Evolutionary conservation across 352 stramenopile genomes (phyloP), one percentile per base, ranked within the genome.

Genomic region (Blastocystis sp.): DNA sequence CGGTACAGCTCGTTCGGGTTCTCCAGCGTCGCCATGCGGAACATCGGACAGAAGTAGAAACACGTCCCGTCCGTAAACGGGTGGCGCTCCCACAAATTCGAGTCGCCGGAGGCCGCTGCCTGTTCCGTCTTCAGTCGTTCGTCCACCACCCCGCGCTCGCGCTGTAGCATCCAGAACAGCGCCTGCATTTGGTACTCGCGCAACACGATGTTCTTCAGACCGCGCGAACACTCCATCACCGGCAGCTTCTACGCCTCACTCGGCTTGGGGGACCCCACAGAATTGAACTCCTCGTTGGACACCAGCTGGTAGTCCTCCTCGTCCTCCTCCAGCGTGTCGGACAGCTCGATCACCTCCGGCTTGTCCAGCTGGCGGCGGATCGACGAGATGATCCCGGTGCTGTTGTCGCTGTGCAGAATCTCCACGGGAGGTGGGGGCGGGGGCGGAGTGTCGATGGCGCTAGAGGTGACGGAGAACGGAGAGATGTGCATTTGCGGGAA

Each of bases 131-230:
- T 67, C 6, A 6, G 6, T 55, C 6, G 6, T 16, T 55, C 69
- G 21, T 26, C n/a, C 29, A 77, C 33, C 35, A 29, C 24, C 6
- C 60, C 67, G 10, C 92, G 93, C 69, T 96, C 94, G 45, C 94
- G 92, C 91, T 93, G 93, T n/a, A 95, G 70, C 94, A 96, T 96
- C 94, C 94, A 96, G 33, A 91, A 90, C 37, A 96, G 89, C 3
- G 94, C 94, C 79, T 95, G 92, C 67, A 95, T 93, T 82, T 96
- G 94, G 65, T 96, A 94, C 1, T 93, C 92, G 50, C 93, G 93
- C 1, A 96, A 91, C 67, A 93, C 91, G 59, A 96, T 94, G 71
- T 81, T 90, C 33, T 94, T 91, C 33, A 96, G 91, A 39, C 74
- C 74, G 33, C 70, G 16, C 19, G 24, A 67, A 21, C 51, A 85